Percentiles rank a stretch among this genome's conserved stretches.
phyloP scores from a whole-genome alignment of 371 early-diverging fungal species.

The Mucor indicus region DNA sequence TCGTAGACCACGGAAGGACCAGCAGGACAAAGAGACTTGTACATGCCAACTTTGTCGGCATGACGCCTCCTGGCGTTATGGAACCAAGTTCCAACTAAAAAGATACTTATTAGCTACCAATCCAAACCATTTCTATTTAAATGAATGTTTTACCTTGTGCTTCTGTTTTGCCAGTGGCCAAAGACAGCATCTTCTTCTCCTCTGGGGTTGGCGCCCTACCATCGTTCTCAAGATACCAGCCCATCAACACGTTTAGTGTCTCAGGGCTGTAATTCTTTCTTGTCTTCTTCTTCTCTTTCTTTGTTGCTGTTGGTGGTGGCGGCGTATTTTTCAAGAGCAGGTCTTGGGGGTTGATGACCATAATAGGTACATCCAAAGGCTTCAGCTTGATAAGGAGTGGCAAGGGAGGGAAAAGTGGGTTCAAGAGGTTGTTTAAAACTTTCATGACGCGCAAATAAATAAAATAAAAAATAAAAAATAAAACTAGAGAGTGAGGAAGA shows the following conservation, averaged over 20 bases:
- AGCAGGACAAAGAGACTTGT: conserved; percentile 7
- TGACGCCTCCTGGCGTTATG: conserved; percentile 43
- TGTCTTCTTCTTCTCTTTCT: conserved; percentile 14
- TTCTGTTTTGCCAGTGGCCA: conserved; percentile 20
- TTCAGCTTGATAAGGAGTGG: no score
- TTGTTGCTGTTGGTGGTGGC: no score
- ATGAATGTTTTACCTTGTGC: conserved; percentile 26
- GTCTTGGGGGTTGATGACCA: no score
- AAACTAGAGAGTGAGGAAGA: no score
- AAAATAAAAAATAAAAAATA: no score
- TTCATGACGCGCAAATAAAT: no score
- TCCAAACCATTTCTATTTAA: background rate
- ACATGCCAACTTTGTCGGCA: conserved; percentile 23
- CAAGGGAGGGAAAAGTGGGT: no score
- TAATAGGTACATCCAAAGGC: no score
- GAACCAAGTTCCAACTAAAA: conserved; percentile 43
- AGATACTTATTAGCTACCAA: background rate
- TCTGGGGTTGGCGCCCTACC: conserved; percentile 28
- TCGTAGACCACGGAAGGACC: conserved; percentile 28
- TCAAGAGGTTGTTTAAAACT: no score
- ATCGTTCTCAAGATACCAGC: conserved; percentile 29
- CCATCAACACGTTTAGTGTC: conserved; percentile 29
- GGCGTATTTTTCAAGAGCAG: no score
- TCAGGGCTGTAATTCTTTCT: conserved; percentile 35
- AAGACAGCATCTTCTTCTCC: conserved; percentile 19